Evolutionary conservation across 345 rosid species (phyloP).

Genomic region (Eucalyptus caleyi): DNA sequence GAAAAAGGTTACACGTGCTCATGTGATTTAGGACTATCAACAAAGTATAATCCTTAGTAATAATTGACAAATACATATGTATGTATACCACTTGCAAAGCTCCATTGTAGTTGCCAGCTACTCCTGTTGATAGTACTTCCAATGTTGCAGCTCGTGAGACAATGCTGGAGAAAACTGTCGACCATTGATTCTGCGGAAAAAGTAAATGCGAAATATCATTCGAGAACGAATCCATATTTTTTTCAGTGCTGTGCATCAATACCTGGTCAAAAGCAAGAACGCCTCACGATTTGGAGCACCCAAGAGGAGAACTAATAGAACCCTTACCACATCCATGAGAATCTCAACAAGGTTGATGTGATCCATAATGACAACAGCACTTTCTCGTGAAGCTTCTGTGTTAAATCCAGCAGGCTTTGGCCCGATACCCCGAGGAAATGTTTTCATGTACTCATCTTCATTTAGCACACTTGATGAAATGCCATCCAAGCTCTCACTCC

Average conservation of each 20-base stretch:
- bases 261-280: background rate
- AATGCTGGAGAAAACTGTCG: constrained; percentile 54
- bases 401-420: constrained; percentile 51
- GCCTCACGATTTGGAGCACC: background rate
- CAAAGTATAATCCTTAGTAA: background rate
- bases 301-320: background rate
- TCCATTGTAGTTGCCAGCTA: constrained; percentile 59
- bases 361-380: constrained; percentile 55
- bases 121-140: constrained; percentile 56
- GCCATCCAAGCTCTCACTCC: constrained; percentile 53
- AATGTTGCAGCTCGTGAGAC: constrained; percentile 53
- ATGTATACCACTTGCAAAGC: constrained; percentile 42
- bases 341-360: constrained; percentile 53
- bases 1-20: background rate
- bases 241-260: background rate
- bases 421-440: constrained; percentile 47
- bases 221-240: background rate
- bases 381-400: constrained; percentile 74
- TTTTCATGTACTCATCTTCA: constrained; percentile 55
- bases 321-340: constrained; percentile 69
- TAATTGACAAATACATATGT: background rate
- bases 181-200: constrained; percentile 64
- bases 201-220: background rate
- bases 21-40: background rate
- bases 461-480: constrained; percentile 13